Percentiles rank a stretch among this genome's conserved stretches.
phyloP scores from a whole-genome alignment of 345 rosid species.

The Eucalyptus globulus region DNA sequence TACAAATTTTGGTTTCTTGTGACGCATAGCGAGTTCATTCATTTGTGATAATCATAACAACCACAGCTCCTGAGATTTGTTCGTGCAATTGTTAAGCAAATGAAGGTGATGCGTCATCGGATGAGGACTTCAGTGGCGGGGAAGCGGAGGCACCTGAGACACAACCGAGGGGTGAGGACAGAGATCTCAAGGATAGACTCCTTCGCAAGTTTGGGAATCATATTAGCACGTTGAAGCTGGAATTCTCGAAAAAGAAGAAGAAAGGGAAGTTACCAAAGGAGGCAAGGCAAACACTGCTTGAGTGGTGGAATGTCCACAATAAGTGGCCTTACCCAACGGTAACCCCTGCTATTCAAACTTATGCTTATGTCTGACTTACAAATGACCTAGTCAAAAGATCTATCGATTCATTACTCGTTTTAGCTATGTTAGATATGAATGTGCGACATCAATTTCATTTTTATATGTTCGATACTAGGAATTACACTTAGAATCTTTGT shows the following conservation, averaged over 20 bases:
- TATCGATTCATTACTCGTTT: neutral
- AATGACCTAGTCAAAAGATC: neutral
- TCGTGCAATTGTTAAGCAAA: neutral
- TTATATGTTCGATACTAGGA: neutral
- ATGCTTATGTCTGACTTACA: neutral
- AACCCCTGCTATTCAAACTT: neutral
- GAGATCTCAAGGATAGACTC: conserved; percentile 5
- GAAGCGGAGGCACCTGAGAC: conserved; percentile 1
- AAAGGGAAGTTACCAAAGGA: conserved; percentile 10
- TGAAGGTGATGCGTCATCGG: conserved; percentile 4
- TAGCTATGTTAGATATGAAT: neutral
- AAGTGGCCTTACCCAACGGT: conserved; percentile 14
- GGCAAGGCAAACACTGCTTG: conserved; percentile 6
- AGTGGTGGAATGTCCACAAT: conserved; percentile 6
- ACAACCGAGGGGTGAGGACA: neutral
- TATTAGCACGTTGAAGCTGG: conserved; percentile 1
- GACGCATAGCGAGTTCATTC: neutral
- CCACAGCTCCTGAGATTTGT: neutral
- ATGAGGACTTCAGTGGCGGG: conserved; percentile 2
- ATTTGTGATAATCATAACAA: neutral
- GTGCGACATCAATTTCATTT: neutral
- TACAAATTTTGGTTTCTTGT: neutral
- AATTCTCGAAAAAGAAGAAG: conserved; percentile 11
- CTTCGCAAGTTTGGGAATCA: conserved; percentile 1
- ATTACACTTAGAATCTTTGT: neutral